Base-by-base conservation (phyloP, 805 yeast species). In the Candida nemodendra region DNA sequence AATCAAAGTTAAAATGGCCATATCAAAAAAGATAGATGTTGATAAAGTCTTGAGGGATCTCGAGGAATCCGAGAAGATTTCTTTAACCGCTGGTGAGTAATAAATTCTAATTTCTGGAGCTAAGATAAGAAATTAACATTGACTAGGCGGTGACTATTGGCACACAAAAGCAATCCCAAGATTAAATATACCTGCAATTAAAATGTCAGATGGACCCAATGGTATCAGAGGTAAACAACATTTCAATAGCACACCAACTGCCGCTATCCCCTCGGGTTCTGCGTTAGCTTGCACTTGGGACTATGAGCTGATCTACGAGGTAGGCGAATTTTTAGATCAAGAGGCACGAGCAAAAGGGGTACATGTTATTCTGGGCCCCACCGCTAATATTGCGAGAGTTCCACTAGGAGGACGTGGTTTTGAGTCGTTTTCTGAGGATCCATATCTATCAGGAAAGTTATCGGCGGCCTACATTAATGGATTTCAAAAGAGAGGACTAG, bases 401-500 rank as follows among this genome's bases (percentile, higher is more conserved):
- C 76, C 76, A 5, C 51, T 69, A 26, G 76, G 75, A 7, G 76
- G 85, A 14, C 61, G 85, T 38, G 78, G 78, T 2, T 79, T 78
- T 50, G 85, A 79, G 56, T 68, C 78, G 22, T 79, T 74, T 58
- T 65, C 76, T 18, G 85, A 79, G 57, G 85, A 79, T 51, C 85
- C 85, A 3, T 51, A 55, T 13, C 52, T 72, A 22, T 55, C 74
- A 5, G 78, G 78, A 39, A 38, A 58, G 11, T 65, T 57, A 13
- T 71, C 84, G 24, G 67, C 78, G n/a, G 57, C 65, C 12, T 61
- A 74, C 26, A 62, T 78, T 41, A 62, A 66, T 30, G 86, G 86
- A 26, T 69, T 80, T 36, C 85, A 79, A 54, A 51, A 58, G 24
- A 57, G 64, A 32, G 68, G 72, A 31, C 62, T 79, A 28, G 68